Evolutionary conservation across 768 basidiomycete genomes (phyloP).

Genomic region (Tulasnella sp.): DNA sequence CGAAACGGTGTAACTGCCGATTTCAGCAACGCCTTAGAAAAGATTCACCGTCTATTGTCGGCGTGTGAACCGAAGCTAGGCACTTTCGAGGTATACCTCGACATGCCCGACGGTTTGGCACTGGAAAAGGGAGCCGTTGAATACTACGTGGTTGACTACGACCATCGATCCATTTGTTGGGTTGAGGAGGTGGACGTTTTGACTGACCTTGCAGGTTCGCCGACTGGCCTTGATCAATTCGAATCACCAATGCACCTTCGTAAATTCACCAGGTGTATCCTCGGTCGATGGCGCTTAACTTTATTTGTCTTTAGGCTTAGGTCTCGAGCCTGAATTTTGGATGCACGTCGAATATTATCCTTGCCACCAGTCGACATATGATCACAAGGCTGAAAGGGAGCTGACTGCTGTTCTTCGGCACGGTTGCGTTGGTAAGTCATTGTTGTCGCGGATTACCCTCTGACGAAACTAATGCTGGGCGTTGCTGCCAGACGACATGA

Average conservation of each 20-base stretch:
- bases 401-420: not conserved
- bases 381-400: slow-evolving; percentile 2
- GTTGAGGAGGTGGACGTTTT: not conserved
- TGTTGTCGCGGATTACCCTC: not conserved
- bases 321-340: not conserved
- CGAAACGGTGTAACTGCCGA: not conserved
- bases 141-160: slow-evolving; percentile 11
- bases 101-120: too few species aligned
- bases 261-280: not conserved
- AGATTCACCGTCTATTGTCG: not conserved
- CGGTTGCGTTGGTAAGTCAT: not conserved
- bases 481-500: not conserved
- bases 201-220: not conserved
- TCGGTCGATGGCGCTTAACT: not conserved
- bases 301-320: not conserved
- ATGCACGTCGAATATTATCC: slow-evolving; percentile 10
- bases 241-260: not conserved
- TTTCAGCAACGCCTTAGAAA: not conserved
- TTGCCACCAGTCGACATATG: not conserved
- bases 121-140: not conserved
- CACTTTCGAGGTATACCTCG: not conserved
- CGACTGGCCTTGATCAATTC: not conserved
- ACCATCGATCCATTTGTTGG: not conserved
- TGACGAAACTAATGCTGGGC: not conserved
- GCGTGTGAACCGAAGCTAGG: not conserved